A percentile compares a stretch with the other conserved stretches of the same genome.
phyloP scores from a whole-genome alignment of 805 yeast species.

The Saccharomycopsis sp. region DNA sequence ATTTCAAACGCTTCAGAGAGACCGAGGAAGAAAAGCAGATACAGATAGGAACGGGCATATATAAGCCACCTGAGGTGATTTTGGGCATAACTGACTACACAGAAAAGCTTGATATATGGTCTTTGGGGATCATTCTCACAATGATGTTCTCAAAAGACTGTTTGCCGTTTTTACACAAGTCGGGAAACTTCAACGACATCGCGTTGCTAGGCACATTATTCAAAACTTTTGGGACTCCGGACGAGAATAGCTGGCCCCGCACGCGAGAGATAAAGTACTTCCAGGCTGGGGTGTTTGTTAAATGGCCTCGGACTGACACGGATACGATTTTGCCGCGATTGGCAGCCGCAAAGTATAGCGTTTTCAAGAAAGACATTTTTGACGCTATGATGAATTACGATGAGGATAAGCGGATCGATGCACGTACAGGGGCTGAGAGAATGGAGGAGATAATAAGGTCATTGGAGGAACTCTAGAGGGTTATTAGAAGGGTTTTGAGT shows the following conservation, averaged over 20 bases:
- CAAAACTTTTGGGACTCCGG: conserved; percentile 57
- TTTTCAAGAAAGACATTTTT: conserved; percentile 27
- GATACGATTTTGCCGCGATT: conserved; percentile 30
- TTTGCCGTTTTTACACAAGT: conserved; percentile 32
- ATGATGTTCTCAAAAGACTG: conserved; percentile 39
- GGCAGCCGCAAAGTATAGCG: conserved; percentile 18
- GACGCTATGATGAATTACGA: conserved; percentile 39
- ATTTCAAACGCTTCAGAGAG: conserved; percentile 4
- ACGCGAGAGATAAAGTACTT: conserved; percentile 34
- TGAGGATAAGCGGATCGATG: conserved; percentile 29
- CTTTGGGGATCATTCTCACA: conserved; percentile 57
- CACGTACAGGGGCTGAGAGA: conserved; percentile 19
- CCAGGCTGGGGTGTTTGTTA: conserved; percentile 27
- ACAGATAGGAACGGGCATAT: conserved; percentile 51
- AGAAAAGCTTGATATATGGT: conserved; percentile 62
- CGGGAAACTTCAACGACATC: conserved; percentile 46
- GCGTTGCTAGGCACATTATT: conserved; percentile 50
- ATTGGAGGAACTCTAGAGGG: no score
- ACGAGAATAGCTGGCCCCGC: conserved; percentile 37
- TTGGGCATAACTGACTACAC: conserved; percentile 53
- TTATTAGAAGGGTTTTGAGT: not conserved
- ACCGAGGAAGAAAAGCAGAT: conserved; percentile 11
- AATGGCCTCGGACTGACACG: conserved; percentile 23
- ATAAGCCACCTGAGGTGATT: conserved; percentile 69
- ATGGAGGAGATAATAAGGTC: not conserved